A percentile compares a stretch with the other conserved stretches of the same genome.
Evolutionary conservation across 2,329 filamentous ascomycete species (phyloP).

Genomic region (Fusarium lateritium): DNA sequence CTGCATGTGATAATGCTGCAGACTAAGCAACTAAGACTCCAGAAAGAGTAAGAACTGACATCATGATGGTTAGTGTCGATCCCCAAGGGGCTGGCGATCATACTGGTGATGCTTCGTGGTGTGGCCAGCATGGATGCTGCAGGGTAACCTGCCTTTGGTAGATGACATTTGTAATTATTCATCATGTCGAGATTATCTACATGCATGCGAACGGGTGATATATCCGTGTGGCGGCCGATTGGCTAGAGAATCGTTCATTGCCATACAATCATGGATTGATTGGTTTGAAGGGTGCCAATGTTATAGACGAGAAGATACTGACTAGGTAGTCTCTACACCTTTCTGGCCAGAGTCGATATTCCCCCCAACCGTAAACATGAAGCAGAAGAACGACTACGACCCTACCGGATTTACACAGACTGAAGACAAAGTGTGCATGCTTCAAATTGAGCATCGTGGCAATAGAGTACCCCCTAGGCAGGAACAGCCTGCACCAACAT

Average conservation of each 20-base stretch:
- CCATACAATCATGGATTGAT: no score
- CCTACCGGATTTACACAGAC: no score
- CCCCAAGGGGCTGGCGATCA: constrained; percentile 24
- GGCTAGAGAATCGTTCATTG: no score
- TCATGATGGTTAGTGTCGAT: constrained; percentile 39
- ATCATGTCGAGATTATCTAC: not conserved
- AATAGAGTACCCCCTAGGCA: no score
- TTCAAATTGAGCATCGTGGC: no score
- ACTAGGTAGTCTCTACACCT: no score
- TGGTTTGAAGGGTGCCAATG: no score
- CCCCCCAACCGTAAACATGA: no score
- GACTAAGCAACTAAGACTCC: constrained; percentile 19
- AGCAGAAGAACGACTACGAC: no score
- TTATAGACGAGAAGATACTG: no score
- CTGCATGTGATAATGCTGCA: constrained; percentile 37
- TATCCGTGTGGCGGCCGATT: no score
- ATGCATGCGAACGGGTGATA: not conserved
- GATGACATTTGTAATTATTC: not conserved
- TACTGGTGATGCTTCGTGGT: constrained; percentile 1
- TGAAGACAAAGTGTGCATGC: not conserved
- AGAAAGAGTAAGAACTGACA: constrained; percentile 40
- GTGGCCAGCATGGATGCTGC: not conserved
- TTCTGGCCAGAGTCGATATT: no score
- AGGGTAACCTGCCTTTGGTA: constrained; percentile 17
- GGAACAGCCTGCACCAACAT: not conserved